A percentile compares a stretch with the other conserved stretches of the same genome.
phyloP scores from a whole-genome alignment of 2,329 filamentous ascomycete species.

The Leptographium flavum region DNA sequence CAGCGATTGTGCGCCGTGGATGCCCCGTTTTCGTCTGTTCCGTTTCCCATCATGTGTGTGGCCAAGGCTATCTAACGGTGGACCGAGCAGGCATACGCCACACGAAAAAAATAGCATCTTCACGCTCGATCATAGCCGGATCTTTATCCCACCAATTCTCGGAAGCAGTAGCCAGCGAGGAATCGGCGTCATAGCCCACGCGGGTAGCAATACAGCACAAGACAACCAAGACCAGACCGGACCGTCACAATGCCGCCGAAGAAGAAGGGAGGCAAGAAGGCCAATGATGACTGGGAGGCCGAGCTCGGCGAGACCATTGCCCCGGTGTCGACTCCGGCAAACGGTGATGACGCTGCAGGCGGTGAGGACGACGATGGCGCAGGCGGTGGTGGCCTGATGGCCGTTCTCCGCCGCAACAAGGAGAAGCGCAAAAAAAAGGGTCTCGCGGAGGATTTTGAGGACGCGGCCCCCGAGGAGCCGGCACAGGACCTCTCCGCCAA shows the following conservation, averaged over 20 bases:
- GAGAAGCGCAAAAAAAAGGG: constrained; percentile 88
- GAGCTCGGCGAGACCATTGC: constrained; percentile 70
- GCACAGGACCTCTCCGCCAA: constrained; percentile 43
- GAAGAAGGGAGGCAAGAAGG: constrained; percentile 76
- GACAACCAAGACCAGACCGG: not conserved
- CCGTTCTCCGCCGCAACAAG: constrained; percentile 67
- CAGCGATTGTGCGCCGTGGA: no score
- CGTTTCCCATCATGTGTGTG: not conserved
- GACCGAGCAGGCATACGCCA: no score
- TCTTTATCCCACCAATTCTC: not conserved
- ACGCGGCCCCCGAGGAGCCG: constrained; percentile 19
- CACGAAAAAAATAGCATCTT: no score
- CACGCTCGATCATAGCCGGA: not conserved
- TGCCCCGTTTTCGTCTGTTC: not conserved
- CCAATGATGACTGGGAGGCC: constrained; percentile 90
- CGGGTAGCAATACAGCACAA: not conserved
- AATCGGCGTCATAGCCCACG: not conserved
- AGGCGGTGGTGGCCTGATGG: constrained; percentile 58
- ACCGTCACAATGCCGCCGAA: constrained; percentile 61
- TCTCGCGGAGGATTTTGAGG: constrained; percentile 49
- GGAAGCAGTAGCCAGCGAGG: not conserved
- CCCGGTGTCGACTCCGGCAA: constrained; percentile 37
- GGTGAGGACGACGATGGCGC: constrained; percentile 36
- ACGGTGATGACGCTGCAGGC: constrained; percentile 28
- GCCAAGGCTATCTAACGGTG: no score